Conservation (phyloP, 2,329 filamentous ascomycete species). For the Xylariaceae sp. region DNA sequence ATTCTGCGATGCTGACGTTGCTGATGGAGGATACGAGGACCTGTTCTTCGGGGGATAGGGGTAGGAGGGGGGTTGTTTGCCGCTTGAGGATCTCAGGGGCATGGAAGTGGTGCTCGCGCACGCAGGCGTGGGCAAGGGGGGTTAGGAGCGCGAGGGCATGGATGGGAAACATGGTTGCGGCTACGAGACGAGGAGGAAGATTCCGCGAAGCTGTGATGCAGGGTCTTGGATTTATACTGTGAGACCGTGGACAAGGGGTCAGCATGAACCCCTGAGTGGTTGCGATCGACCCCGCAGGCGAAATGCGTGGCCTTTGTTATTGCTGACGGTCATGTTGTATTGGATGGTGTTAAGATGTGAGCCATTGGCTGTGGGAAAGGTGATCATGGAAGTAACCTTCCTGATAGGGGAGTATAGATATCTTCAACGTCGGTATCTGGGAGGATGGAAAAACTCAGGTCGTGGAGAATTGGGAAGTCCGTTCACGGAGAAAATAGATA, state of each 20-base stretch:
- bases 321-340: no score
- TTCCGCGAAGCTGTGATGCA: no score
- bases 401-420: not conserved
- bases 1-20: slow-evolving; percentile 29
- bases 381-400: not conserved
- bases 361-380: not conserved
- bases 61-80: slow-evolving; percentile 20
- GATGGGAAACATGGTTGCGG: slow-evolving; percentile 5
- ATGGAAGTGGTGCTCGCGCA: slow-evolving; percentile 20
- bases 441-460: not conserved
- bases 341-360: not conserved
- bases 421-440: not conserved
- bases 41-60: slow-evolving; percentile 26
- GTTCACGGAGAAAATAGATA: not conserved
- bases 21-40: slow-evolving; percentile 28
- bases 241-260: no score
- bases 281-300: no score
- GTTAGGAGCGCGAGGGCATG: slow-evolving; percentile 9
- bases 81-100: slow-evolving; percentile 14
- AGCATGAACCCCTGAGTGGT: no score
- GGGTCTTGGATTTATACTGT: no score
- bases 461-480: not conserved
- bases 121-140: slow-evolving; percentile 20
- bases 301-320: not conserved
- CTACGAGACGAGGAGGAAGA: not conserved